Percentiles rank a stretch among this genome's conserved stretches.
phyloP scores from a whole-genome alignment of 495 filamentous ascomycete species.

The Barbatosphaeria neglecta region DNA sequence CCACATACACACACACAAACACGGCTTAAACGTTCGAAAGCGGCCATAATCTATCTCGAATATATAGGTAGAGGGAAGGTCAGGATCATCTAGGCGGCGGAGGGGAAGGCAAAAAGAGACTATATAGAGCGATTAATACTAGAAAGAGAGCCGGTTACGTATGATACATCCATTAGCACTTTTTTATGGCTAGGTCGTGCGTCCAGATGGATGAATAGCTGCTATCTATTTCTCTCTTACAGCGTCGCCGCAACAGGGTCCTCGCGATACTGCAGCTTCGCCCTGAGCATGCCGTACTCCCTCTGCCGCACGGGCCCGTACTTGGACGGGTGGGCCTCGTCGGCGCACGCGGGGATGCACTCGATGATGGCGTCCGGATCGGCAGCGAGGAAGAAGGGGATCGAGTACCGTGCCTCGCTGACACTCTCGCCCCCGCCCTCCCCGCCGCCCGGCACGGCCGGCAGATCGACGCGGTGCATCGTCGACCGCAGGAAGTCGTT shows the following conservation, averaged over 20 bases:
- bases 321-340: constrained; percentile 26
- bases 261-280: constrained; percentile 36
- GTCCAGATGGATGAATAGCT: not conserved
- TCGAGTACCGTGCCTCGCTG: constrained; percentile 45
- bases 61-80: too few species aligned
- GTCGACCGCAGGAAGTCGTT: constrained; percentile 47
- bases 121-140: too few species aligned
- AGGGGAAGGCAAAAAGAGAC: too few species aligned
- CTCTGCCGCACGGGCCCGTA: constrained; percentile 42
- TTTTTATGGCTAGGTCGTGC: too few species aligned
- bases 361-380: constrained; percentile 44
- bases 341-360: constrained; percentile 39
- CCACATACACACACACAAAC: too few species aligned
- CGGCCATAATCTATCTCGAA: too few species aligned
- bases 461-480: constrained; percentile 41
- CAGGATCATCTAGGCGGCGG: too few species aligned
- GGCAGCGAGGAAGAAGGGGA: constrained; percentile 50
- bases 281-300: constrained; percentile 40
- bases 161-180: too few species aligned
- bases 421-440: constrained; percentile 17
- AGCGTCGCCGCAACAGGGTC: constrained; percentile 1
- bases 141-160: too few species aligned
- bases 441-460: constrained; percentile 10
- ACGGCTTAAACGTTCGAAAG: too few species aligned
- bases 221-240: not conserved